These are phyloP conservation scores for Hyaloscypha variabilis DNA, from an alignment of 495 filamentous ascomycete genomes.

Conservation along the genomic window DNA sequence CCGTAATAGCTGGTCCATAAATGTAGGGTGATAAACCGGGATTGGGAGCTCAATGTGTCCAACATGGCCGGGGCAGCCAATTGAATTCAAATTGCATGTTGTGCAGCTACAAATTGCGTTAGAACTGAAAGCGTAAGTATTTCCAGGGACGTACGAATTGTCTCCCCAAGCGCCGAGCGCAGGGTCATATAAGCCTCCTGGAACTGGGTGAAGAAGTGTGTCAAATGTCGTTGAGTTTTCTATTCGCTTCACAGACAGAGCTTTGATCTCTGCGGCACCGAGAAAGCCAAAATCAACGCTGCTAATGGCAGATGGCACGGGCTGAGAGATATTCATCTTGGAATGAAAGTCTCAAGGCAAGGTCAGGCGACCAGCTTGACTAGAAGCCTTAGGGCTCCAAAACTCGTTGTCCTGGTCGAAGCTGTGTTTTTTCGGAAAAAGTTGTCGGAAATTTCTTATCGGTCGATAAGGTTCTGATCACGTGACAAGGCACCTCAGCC, in stretches of 20 bases:
- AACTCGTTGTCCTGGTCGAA: neutral
- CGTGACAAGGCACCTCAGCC: too few relatives aligned
- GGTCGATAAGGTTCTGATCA: neutral
- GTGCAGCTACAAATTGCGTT: conserved; percentile 65
- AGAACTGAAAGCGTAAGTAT: conserved; percentile 11
- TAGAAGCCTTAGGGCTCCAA: neutral
- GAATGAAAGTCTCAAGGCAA: neutral
- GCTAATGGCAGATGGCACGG: conserved; percentile 80
- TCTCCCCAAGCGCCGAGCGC: conserved; percentile 91
- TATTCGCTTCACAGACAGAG: conserved; percentile 89
- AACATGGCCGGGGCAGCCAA: conserved; percentile 86
- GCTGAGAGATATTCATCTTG: conserved; percentile 83
- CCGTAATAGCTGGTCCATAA: conserved; percentile 86
- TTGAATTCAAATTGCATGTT: conserved; percentile 76
- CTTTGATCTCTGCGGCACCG: conserved; percentile 77
- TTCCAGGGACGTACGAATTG: conserved; percentile 60
- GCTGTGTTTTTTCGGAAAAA: neutral
- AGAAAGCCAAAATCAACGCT: conserved; percentile 90
- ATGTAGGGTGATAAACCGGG: conserved; percentile 89
- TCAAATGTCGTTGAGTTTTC: conserved; percentile 89
- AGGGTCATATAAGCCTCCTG: conserved; percentile 89
- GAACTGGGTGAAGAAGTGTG: conserved; percentile 78
- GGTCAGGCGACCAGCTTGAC: neutral
- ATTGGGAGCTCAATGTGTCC: conserved; percentile 95
- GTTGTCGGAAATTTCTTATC: neutral